These are phyloP conservation scores for Kwoniella sp. DNA, from an alignment of 768 basidiomycete genomes.

Conservation along the genomic window DNA sequence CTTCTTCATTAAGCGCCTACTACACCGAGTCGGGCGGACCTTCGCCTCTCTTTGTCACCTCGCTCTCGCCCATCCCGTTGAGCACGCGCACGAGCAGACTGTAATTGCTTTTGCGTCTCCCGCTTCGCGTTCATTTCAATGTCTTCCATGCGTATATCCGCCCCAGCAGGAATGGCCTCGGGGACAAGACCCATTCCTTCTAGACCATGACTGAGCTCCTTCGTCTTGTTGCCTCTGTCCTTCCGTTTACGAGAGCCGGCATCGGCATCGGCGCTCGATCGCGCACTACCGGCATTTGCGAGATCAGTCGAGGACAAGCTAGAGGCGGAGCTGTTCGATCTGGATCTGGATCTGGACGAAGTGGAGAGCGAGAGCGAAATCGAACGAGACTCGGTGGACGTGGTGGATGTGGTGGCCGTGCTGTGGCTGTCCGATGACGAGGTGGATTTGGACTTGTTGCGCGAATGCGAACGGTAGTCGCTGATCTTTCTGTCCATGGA, in stretches of 20 bases:
- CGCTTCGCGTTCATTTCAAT: not conserved
- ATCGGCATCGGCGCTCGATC: not conserved
- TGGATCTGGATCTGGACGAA: not conserved
- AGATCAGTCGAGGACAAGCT: not conserved
- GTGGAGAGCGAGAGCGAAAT: not conserved
- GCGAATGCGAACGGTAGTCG: slow-evolving; percentile 14
- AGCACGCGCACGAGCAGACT: too few relatives aligned
- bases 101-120: not conserved
- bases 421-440: slow-evolving; percentile 2
- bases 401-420: slow-evolving; percentile 19
- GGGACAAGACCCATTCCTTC: slow-evolving; percentile 16
- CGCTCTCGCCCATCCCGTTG: not conserved
- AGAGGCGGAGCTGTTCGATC: slow-evolving; percentile 13
- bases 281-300: not conserved
- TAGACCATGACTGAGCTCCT: slow-evolving; percentile 11
- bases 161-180: not conserved
- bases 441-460: slow-evolving; percentile 4
- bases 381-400: slow-evolving; percentile 18
- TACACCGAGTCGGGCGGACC: slow-evolving; percentile 11
- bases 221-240: not conserved
- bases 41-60: slow-evolving; percentile 4
- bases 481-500: not conserved
- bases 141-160: not conserved
- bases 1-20: slow-evolving; percentile 6
- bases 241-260: not conserved